phyloP scores from a whole-genome alignment of 108 stramenopile genomes.

The Thalassiosira profunda region DNA sequence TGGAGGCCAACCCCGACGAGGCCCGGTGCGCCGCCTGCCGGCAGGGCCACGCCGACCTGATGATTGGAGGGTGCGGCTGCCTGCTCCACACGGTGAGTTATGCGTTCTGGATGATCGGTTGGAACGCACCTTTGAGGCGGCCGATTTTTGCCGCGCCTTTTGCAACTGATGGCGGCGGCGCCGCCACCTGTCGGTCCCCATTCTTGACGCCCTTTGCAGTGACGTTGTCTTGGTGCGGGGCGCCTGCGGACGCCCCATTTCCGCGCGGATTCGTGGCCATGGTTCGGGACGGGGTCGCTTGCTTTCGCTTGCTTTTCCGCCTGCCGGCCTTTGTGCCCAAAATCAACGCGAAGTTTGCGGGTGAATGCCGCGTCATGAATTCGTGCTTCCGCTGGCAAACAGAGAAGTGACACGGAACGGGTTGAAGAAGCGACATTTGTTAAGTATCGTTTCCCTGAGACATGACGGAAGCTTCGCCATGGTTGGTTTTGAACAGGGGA shows the following conservation, averaged over 20 bases:
- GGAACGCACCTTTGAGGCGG: too few species aligned
- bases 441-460: conserved; percentile 19
- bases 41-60: conserved; percentile 46
- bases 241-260: too few species aligned
- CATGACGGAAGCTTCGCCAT: not conserved
- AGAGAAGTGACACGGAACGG: too few species aligned
- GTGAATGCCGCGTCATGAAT: too few species aligned
- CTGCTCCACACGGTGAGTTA: conserved; percentile 69
- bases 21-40: conserved; percentile 19
- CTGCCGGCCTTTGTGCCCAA: too few species aligned
- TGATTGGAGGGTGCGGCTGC: conserved; percentile 68
- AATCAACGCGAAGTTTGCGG: too few species aligned
- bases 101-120: not conserved
- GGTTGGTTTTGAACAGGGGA: not conserved
- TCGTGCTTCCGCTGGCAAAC: too few species aligned
- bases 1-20: too few species aligned
- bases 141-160: not conserved
- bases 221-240: conserved; percentile 2
- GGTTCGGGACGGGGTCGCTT: too few species aligned
- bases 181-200: not conserved
- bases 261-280: too few species aligned
- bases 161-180: not conserved
- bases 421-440: too few species aligned
- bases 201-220: not conserved
- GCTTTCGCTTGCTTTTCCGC: too few species aligned